Evolutionary conservation across 2,329 filamentous ascomycete genomes (phyloP), one percentile per base, ranked within the genome.

Genomic region (Ophiosphaerella herpotricha): DNA sequence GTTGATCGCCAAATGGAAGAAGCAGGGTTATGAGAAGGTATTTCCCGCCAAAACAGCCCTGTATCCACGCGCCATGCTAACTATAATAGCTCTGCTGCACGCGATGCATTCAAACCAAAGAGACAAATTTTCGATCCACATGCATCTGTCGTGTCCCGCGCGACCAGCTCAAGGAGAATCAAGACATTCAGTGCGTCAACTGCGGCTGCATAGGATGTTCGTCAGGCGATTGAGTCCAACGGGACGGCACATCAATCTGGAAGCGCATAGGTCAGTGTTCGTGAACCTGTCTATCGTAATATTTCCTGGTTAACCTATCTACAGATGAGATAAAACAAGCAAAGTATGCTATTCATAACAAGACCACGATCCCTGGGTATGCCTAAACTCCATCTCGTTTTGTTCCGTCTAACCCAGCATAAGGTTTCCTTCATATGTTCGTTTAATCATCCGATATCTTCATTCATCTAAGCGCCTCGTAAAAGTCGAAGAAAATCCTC

Each of bases 1-100:
- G 79, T 78, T 99, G 69, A 97, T 99, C 70, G 94, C 94, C 12
- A 99, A 99, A 78, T 99, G 94, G 94, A 99, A 99, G 85, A 99
- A 99, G 79, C 89, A 95, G 68, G 94, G 94, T 13, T 99, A 99
- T 68, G 94, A 99, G 76, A 97, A 97, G 86, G 90, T 90, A 73
- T 43, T 80, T 73, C 5, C 7, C 26, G 11, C 26, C 26, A 29
- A 29, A 29, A 7, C 26, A 29, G 26, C 11, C 26, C 35, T 13
- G 32, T 32, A 37, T 26, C 14, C 31, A 24, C 9, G 11, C 16
- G n/a, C 8, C 4, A 14, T 21, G 40, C 55, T 58, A 41, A 62
- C 50, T 14, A 38, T 34, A 7, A 41, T 50, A 94, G 89, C 78
- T 99, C 37, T 99, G 94, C 76, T 99, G 94, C 74, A 80, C 97